A percentile compares a stretch with the other conserved stretches of the same genome.
Evolutionary conservation across 1,139 yeast genomes (phyloP).

Genomic region (Geotrichum cucujoidarum): DNA sequence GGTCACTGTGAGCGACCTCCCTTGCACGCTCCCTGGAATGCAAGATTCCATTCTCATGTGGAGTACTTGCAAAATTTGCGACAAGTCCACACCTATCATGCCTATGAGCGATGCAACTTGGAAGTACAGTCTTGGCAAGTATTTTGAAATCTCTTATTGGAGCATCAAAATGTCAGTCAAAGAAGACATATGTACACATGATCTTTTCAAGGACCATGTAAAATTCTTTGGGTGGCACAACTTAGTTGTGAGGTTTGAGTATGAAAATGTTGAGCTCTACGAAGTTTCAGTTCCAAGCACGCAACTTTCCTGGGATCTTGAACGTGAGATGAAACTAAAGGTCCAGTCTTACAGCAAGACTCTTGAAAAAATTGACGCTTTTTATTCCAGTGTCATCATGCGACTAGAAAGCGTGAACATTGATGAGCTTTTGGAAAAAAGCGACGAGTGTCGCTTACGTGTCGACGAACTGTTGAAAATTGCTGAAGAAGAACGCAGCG

Average conservation of each 20-base stretch:
- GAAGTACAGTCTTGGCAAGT: constrained; percentile 90
- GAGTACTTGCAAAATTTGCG: constrained; percentile 85
- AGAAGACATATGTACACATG: constrained; percentile 67
- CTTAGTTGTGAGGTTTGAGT: constrained; percentile 73
- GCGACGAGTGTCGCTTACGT: constrained; percentile 60
- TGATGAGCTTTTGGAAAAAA: constrained; percentile 66
- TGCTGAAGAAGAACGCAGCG: constrained; percentile 49
- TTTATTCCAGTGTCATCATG: constrained; percentile 69
- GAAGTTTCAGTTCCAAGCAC: constrained; percentile 77
- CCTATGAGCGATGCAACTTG: constrained; percentile 89
- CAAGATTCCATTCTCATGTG: constrained; percentile 77
- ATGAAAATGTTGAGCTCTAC: constrained; percentile 64
- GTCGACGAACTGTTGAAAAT: constrained; percentile 55
- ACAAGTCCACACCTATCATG: constrained; percentile 66
- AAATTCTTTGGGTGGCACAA: constrained; percentile 82
- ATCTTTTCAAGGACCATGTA: constrained; percentile 72
- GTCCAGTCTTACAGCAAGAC: constrained; percentile 57
- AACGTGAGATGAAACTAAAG: constrained; percentile 64
- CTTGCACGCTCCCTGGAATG: constrained; percentile 53
- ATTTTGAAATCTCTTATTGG: constrained; percentile 81
- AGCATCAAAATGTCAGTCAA: constrained; percentile 45
- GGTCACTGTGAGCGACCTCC: constrained; percentile 60
- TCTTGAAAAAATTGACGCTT: constrained; percentile 48
- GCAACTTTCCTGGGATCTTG: constrained; percentile 66
- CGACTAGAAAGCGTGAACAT: constrained; percentile 75